These are phyloP conservation scores for Blastobotrys muscicola DNA, from an alignment of 805 yeast genomes.

Conservation along the genomic window DNA sequence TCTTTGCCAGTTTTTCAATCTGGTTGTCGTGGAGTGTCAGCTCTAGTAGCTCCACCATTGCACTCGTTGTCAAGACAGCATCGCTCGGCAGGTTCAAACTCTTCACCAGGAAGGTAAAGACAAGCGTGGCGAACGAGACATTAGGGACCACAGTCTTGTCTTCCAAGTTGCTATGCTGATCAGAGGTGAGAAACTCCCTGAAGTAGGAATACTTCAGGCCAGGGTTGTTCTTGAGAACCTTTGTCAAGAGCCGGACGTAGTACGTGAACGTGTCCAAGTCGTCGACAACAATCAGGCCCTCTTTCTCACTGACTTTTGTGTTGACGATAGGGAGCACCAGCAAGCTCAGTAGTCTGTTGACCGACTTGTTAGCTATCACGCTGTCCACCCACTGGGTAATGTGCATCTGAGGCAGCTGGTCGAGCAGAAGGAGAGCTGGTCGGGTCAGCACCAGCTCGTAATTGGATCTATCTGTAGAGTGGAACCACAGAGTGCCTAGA, in stretches of 20 bases:
- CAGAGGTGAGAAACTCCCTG: background rate
- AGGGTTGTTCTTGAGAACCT: slow-evolving; percentile 41
- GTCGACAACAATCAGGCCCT: slow-evolving; percentile 30
- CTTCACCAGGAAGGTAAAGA: too few relatives aligned
- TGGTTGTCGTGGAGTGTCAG: too few relatives aligned
- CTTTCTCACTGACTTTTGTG: slow-evolving; percentile 27
- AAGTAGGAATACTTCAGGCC: slow-evolving; percentile 33
- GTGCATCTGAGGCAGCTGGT: slow-evolving; percentile 7
- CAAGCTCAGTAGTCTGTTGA: slow-evolving; percentile 51
- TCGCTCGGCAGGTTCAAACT: too few relatives aligned
- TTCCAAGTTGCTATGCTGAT: too few relatives aligned
- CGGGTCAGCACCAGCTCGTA: slow-evolving; percentile 22
- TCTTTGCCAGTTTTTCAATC: too few relatives aligned
- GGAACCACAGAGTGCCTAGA: slow-evolving; percentile 65
- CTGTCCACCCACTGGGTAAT: slow-evolving; percentile 20
- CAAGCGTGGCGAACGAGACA: too few relatives aligned
- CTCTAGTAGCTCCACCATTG: too few relatives aligned
- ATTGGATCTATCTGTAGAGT: slow-evolving; percentile 43
- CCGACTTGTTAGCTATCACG: slow-evolving; percentile 35
- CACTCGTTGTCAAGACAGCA: too few relatives aligned
- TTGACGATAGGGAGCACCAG: slow-evolving; percentile 47
- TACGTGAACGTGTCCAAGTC: slow-evolving; percentile 60
- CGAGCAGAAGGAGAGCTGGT: slow-evolving; percentile 2
- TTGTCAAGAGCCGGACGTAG: slow-evolving; percentile 43
- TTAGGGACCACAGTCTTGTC: too few relatives aligned